phyloP scores from a whole-genome alignment of 345 rosid genomes.

The Hibiscus tridactylites region DNA sequence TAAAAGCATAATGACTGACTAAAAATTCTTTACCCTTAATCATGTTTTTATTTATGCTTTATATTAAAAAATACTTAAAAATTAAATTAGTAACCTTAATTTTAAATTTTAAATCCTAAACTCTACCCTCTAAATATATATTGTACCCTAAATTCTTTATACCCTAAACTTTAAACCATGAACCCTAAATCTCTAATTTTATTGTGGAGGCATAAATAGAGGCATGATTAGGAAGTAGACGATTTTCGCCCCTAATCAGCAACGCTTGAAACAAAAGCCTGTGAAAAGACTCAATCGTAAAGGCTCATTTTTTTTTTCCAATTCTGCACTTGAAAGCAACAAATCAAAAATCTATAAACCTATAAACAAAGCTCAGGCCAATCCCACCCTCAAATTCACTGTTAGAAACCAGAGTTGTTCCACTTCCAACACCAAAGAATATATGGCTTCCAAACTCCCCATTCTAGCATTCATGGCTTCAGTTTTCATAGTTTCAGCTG shows the following conservation, averaged over 20 bases:
- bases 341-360: slow-evolving; percentile 9
- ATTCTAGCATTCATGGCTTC: slow-evolving; percentile 31
- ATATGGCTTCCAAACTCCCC: slow-evolving; percentile 12
- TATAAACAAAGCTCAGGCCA: slow-evolving; percentile 18
- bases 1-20: not conserved
- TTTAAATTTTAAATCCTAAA: too few relatives aligned
- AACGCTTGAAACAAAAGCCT: not conserved
- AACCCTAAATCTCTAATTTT: too few relatives aligned
- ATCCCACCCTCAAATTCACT: slow-evolving; percentile 9
- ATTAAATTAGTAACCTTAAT: too few relatives aligned
- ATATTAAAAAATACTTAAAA: too few relatives aligned
- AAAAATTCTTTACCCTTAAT: too few relatives aligned
- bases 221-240: too few relatives aligned
- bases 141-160: too few relatives aligned
- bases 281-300: not conserved
- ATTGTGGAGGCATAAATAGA: too few relatives aligned
- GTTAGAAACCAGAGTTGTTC: not conserved
- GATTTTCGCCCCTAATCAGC: not conserved
- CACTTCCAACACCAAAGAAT: not conserved
- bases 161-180: too few relatives aligned
- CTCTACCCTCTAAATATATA: too few relatives aligned
- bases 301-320: not conserved
- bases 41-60: too few relatives aligned
- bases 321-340: slow-evolving; percentile 54
- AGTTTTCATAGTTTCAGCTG: slow-evolving; percentile 24